Percentiles rank a stretch among this genome's conserved stretches.
Conservation (phyloP, 2,329 filamentous ascomycete species). For the Trichoderma sp. region DNA sequence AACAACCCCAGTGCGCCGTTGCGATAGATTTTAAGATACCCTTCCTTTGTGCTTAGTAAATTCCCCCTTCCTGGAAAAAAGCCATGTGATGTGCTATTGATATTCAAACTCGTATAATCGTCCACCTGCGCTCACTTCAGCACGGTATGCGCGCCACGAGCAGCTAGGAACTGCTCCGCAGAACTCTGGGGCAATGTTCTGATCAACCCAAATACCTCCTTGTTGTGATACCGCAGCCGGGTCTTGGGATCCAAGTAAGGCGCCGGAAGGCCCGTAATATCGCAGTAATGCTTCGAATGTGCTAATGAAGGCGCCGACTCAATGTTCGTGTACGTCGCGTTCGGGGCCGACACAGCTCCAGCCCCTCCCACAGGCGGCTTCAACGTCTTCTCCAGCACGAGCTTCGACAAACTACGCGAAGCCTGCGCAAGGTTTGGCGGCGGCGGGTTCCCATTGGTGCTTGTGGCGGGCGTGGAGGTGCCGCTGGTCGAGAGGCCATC, state of each 20-base stretch:
- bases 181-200: constrained; percentile 76
- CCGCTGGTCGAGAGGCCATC: constrained; percentile 57
- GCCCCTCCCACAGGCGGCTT: constrained; percentile 29
- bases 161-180: constrained; percentile 84
- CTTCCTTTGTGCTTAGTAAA: neutral
- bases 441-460: constrained; percentile 40
- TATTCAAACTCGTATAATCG: neutral
- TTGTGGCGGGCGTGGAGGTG: constrained; percentile 53
- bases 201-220: constrained; percentile 84
- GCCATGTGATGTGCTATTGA: neutral
- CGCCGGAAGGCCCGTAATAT: constrained; percentile 88
- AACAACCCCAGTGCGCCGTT: neutral
- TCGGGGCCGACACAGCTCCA: constrained; percentile 51
- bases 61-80: neutral
- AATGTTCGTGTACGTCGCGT: constrained; percentile 91
- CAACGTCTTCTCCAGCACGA: constrained; percentile 82
- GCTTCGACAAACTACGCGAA: constrained; percentile 77
- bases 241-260: constrained; percentile 96
- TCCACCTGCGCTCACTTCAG: constrained; percentile 64
- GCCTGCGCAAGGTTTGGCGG: constrained; percentile 82
- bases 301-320: constrained; percentile 88
- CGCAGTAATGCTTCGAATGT: constrained; percentile 87
- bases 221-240: constrained; percentile 85
- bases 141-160: constrained; percentile 87
- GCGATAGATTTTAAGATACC: neutral